These are phyloP conservation scores for Tubosaeta brunneosetosa DNA, from an alignment of 768 basidiomycete genomes.

Conservation along the genomic window DNA sequence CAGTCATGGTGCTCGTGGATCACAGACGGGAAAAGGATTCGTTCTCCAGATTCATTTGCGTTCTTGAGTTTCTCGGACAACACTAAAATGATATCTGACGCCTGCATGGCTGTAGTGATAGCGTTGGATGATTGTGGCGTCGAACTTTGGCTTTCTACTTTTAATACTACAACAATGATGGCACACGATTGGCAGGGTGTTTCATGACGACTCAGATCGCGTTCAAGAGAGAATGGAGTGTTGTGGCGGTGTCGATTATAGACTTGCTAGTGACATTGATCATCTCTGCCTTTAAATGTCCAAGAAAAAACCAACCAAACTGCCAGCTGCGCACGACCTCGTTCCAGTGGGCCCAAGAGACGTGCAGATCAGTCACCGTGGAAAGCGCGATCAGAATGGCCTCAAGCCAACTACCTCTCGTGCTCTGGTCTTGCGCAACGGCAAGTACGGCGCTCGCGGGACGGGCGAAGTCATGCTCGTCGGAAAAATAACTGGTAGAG, in stretches of 20 bases:
- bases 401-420: slow-evolving; percentile 63
- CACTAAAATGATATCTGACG: slow-evolving; percentile 49
- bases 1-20: slow-evolving; percentile 55
- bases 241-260: background rate
- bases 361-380: slow-evolving; percentile 32
- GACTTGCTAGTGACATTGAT: background rate
- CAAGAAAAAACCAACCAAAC: slow-evolving; percentile 28
- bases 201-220: no score
- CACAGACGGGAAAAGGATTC: slow-evolving; percentile 76
- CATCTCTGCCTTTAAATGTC: slow-evolving; percentile 18
- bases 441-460: slow-evolving; percentile 67
- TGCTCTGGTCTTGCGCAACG: slow-evolving; percentile 69
- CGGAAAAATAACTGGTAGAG: slow-evolving; percentile 64
- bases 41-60: slow-evolving; percentile 58
- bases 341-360: slow-evolving; percentile 54
- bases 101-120: slow-evolving; percentile 11
- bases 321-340: slow-evolving; percentile 38
- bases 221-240: no score
- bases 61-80: slow-evolving; percentile 53
- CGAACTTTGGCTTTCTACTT: no score
- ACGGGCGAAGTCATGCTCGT: slow-evolving; percentile 60
- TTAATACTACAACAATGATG: background rate
- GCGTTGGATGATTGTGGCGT: slow-evolving; percentile 3
- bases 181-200: background rate
- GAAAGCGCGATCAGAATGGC: slow-evolving; percentile 46